phyloP scores from a whole-genome alignment of 306 rosid genomes.

The apple (Malus domestica) region ASM211411v1 NC_041803.1:9255501-9256000 shows the following conservation, averaged over 20 bases:
- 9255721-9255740: not conserved
- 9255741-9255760: conserved; percentile 7
- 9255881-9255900: not conserved
- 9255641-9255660: not conserved
- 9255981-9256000: no score
- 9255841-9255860: not conserved
- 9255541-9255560: not conserved
- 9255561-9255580: not conserved
- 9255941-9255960: not conserved
- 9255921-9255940: not conserved
- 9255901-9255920: not conserved
- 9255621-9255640: not conserved
- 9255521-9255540: not conserved
- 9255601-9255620: not conserved
- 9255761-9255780: not conserved
- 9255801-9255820: not conserved
- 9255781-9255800: not conserved
- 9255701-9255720: conserved; percentile 1
- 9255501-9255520: not conserved
- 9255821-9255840: not conserved
- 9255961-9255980: no score
- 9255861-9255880: not conserved
- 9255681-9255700: not conserved
- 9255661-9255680: not conserved
- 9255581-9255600: not conserved